Base-by-base conservation (phyloP, 2,329 filamentous ascomycete genomes). In the Colletotrichum paranaense region DNA sequence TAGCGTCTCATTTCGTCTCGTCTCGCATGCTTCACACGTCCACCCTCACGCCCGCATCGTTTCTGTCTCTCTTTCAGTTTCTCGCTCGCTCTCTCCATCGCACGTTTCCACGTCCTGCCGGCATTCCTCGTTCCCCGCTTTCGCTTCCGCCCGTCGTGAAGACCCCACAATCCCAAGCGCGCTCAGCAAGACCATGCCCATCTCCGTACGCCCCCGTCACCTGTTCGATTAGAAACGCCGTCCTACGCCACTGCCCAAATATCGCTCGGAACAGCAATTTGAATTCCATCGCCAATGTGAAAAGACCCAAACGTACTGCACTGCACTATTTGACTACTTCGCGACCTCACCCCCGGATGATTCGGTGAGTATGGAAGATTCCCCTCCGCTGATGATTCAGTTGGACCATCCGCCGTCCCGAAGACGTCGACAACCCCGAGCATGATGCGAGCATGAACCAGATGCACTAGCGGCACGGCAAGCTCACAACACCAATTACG, bases 311-410 rank as follows among this genome's bases (percentile, higher is more conserved):
- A 55, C 35, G 46, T 7, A 55, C 5, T 14, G 22, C 35, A 4
- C 38, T 14, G 8, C 19, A 49, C 19, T 11, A 14, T 6, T 19
- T 53, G n/a, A 46, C 9, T 53, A 26, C 11, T 5, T 35, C 46
- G 46, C 30, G 30, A 32, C 28, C 32, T 7, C n/a, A 3, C 30
- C 30, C 1, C 4, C 2, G 30, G 30, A 19, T 3, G 26, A 55
- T 26, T 2, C 12, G 38, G 69, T 72, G 52, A 68, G 69, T 63
- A 5, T 32, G 24, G 58, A 26, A 35, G 14, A 6, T 32, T 19
- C 58, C 58, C 30, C 65, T 63, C 57, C 19, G 30, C 58, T 72
- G 68, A 72, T 68, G 22, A 30, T 46, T 53, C 24, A 72, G 69
- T 68, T 59, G 69, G 65, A 68, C 22, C 58, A 9, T 12, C 12